Conservation (phyloP, 768 basidiomycete species). For the Lyophyllum decastes region DNA sequence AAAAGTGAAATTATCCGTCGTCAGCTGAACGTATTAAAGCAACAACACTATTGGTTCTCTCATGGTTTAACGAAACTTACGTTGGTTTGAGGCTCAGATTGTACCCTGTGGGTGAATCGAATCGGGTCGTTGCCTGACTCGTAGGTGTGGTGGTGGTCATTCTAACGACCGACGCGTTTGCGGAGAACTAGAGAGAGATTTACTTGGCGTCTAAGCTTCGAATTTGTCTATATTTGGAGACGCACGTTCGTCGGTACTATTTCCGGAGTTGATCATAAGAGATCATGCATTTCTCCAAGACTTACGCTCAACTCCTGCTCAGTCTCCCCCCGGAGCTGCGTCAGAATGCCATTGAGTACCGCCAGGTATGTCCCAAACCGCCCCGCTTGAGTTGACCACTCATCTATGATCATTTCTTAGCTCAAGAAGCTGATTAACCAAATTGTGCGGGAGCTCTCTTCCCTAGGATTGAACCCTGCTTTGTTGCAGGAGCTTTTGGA, state of each 20-base stretch:
- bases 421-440: constrained; percentile 90
- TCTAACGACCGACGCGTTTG: too few species aligned
- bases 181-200: too few species aligned
- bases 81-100: too few species aligned
- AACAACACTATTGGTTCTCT: too few species aligned
- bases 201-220: too few species aligned
- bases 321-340: constrained; percentile 77
- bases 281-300: constrained; percentile 75
- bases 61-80: too few species aligned
- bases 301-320: constrained; percentile 60
- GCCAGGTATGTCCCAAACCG: constrained; percentile 49
- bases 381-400: neutral
- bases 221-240: neutral
- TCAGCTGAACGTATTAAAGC: too few species aligned
- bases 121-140: too few species aligned
- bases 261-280: neutral
- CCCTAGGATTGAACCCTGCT: constrained; percentile 60
- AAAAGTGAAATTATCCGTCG: too few species aligned
- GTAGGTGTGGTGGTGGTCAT: too few species aligned
- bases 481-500: constrained; percentile 46
- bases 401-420: constrained; percentile 35
- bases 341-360: constrained; percentile 81
- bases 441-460: constrained; percentile 75
- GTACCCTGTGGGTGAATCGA: too few species aligned
- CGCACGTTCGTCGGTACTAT: constrained; percentile 16